Percentiles rank a stretch among this genome's conserved stretches.
Conservation (phyloP, 2,329 filamentous ascomycete genomes). For the Pyricularia sp. region DNA sequence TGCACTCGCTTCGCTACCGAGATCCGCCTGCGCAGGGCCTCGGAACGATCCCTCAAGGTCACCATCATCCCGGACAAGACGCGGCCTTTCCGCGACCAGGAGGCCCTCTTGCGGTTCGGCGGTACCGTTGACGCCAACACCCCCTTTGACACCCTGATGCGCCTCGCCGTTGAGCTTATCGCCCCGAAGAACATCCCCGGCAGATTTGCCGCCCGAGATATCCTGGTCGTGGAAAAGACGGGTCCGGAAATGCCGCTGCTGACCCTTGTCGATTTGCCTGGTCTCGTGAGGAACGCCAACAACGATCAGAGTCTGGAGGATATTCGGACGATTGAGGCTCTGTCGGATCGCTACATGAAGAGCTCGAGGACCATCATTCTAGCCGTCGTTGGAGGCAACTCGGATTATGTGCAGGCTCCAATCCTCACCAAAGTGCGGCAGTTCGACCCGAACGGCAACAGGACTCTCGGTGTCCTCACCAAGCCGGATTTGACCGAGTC, state of each 20-base stretch:
- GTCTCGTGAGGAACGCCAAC: constrained; percentile 44
- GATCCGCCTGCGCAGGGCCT: constrained; percentile 24
- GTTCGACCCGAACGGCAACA: constrained; percentile 37
- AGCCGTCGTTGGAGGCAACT: constrained; percentile 45
- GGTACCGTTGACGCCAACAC: constrained; percentile 33
- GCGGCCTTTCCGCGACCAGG: constrained; percentile 35
- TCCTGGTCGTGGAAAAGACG: constrained; percentile 48
- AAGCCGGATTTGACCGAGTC: constrained; percentile 44
- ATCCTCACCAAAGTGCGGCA: constrained; percentile 40
- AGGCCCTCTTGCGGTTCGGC: constrained; percentile 35
- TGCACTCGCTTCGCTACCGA: constrained; percentile 56
- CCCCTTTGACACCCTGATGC: constrained; percentile 41
- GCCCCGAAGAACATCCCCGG: constrained; percentile 39
- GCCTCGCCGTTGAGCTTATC: constrained; percentile 39
- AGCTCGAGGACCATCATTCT: constrained; percentile 45
- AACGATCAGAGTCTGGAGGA: constrained; percentile 42
- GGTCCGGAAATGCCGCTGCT: constrained; percentile 50
- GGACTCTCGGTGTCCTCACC: constrained; percentile 42
- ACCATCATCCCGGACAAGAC: constrained; percentile 46
- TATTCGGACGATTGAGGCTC: constrained; percentile 38
- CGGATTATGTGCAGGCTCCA: constrained; percentile 42
- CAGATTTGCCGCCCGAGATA: constrained; percentile 40
- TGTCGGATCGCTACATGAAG: constrained; percentile 47
- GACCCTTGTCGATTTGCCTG: constrained; percentile 53
- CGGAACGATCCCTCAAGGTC: constrained; percentile 34